These are phyloP conservation scores for Xylaria hypoxylon DNA, from an alignment of 2,329 filamentous ascomycete species.

Conservation along the genomic window DNA sequence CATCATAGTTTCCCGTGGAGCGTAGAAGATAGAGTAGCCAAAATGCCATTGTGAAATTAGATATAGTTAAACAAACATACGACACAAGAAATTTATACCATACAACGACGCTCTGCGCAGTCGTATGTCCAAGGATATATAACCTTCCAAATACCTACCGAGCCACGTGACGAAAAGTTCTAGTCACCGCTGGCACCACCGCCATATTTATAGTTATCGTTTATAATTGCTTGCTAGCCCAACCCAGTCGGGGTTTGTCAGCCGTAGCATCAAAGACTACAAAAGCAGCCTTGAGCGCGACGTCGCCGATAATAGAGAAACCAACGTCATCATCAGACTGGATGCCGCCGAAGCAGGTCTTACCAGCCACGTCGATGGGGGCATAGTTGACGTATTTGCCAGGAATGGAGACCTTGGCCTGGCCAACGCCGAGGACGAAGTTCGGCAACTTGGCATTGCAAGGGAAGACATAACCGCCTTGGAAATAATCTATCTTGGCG, in stretches of 20 bases:
- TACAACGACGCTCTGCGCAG: constrained; percentile 15
- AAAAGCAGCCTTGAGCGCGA: constrained; percentile 74
- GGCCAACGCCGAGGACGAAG: constrained; percentile 63
- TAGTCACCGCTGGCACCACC: background rate
- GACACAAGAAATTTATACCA: constrained; percentile 22
- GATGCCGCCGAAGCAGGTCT: constrained; percentile 72
- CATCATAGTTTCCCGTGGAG: too few relatives aligned
- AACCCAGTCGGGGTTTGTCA: constrained; percentile 56
- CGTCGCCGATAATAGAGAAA: constrained; percentile 72
- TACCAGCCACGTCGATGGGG: constrained; percentile 55
- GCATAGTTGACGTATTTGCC: constrained; percentile 64
- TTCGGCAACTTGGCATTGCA: constrained; percentile 61
- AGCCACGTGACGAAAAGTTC: background rate
- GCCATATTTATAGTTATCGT: background rate
- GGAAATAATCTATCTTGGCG: constrained; percentile 52
- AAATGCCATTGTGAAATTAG: background rate
- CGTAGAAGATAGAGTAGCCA: background rate
- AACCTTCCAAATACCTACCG: background rate
- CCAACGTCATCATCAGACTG: constrained; percentile 57
- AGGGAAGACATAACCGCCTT: constrained; percentile 64
- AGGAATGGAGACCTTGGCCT: constrained; percentile 60
- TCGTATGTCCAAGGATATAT: constrained; percentile 7
- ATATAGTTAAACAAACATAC: constrained; percentile 8
- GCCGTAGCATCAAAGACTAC: constrained; percentile 66
- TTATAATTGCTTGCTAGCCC: constrained; percentile 52